Evolutionary conservation across 2,329 filamentous ascomycete genomes (phyloP), one percentile per base, ranked within the genome.

Genomic region (Rutstroemia sp.): DNA sequence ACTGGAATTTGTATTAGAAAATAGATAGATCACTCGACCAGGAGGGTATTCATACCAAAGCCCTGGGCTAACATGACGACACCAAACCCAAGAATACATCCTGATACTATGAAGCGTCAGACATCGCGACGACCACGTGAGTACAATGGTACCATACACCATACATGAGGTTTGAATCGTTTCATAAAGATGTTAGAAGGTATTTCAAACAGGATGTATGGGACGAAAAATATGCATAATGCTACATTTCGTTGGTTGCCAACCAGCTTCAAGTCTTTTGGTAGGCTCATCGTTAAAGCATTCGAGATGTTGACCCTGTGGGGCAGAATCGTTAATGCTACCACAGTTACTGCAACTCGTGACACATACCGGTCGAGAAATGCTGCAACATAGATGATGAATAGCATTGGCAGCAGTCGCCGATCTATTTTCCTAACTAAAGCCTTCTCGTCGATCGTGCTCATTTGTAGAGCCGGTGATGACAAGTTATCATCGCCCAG

Each of bases 161-260:
- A 51, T 51, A 51, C n/a, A n/a, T 25, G 49, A 3, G 86, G 85
- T 61, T 77, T 80, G 55, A 85, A 73, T 59, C 72, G 75, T 74
- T 90, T 90, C 50, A 90, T 74, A 38, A 90, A 71, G 54, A 90
- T 80, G 67, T 87, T 87, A 63, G 82, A 85, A 0, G 85, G 84
- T 54, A 90, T 87, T 73, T 88, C 83, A 62, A 81, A 78, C 51
- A 87, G 65, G 63, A 87, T 75, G 69, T 91, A 92, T 1, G 88
- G 86, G 1, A 90, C 79, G 71, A 90, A 92, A 74, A 92, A 91
- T 67, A 91, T 88, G 56, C 85, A 85, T 61, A 91, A 75, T 12
- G 49, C 19, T 4, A 51, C 4, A 51, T 51, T 51, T 5, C 38
- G 34, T 12, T 51, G 18, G 3, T 16, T 18, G 4, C 49, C 2